A percentile compares a stretch with the other conserved stretches of the same genome.
phyloP scores from a whole-genome alignment of 768 basidiomycete species.

The Leccinum broughii region DNA sequence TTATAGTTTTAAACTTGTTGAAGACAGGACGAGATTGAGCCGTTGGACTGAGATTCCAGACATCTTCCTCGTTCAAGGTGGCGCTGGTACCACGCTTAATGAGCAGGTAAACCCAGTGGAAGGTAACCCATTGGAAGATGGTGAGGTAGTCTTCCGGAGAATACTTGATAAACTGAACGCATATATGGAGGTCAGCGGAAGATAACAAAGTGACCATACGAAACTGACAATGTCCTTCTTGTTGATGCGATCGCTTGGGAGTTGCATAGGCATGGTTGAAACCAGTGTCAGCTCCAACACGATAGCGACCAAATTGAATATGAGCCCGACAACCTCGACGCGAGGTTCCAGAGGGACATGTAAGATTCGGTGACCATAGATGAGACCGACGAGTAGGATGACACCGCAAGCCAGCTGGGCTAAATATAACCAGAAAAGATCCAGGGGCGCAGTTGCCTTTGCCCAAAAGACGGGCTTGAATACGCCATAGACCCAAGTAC shows the following conservation, averaged over 20 bases:
- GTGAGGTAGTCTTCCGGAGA: slow-evolving; percentile 74
- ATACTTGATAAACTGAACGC: slow-evolving; percentile 26
- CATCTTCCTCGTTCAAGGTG: slow-evolving; percentile 68
- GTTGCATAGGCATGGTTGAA: slow-evolving; percentile 61
- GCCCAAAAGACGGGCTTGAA: slow-evolving; percentile 54
- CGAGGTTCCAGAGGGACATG: slow-evolving; percentile 43
- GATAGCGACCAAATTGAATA: slow-evolving; percentile 47
- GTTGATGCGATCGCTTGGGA: slow-evolving; percentile 56
- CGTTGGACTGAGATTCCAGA: slow-evolving; percentile 71
- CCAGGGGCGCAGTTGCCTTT: slow-evolving; percentile 58
- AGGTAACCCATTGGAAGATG: slow-evolving; percentile 71
- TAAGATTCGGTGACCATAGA: slow-evolving; percentile 51
- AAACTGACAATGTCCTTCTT: slow-evolving; percentile 61
- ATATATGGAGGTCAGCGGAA: background rate
- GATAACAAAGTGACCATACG: background rate
- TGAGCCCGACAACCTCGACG: slow-evolving; percentile 24
- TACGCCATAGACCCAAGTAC: slow-evolving; percentile 68
- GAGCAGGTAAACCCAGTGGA: slow-evolving; percentile 70
- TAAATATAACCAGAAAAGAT: slow-evolving; percentile 60
- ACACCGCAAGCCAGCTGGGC: slow-evolving; percentile 46
- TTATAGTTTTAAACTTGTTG: slow-evolving; percentile 39
- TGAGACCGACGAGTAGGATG: slow-evolving; percentile 51
- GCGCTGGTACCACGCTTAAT: slow-evolving; percentile 48
- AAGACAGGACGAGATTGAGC: slow-evolving; percentile 68
- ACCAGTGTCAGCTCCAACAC: slow-evolving; percentile 46